Evolutionary conservation across 108 stramenopile genomes (phyloP), one percentile per base, ranked within the genome.

Genomic region (Skeletonema potamos): DNA sequence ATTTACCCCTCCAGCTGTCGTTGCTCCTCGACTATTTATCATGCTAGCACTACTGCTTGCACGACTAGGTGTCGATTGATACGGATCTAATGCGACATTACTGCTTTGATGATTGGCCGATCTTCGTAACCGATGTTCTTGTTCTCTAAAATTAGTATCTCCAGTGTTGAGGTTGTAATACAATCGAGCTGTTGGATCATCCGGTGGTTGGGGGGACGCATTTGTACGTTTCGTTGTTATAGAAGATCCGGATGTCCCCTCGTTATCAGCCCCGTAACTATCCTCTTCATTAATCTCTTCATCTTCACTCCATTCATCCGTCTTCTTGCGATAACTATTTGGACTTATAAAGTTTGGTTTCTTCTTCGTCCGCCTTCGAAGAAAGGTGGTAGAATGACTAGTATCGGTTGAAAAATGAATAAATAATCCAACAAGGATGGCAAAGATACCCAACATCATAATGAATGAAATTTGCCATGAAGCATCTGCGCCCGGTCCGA

Each of bases 241-340:
- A 70, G 48, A 64, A 58, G 65, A 60, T 62, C 27, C 44, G 12
- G 18, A 43, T 43, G 59, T 26, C 26, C 62, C 71, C n/a, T 72
- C 71, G 29, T 28, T 62, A 58, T 76, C 68, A 28, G 57, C 58
- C 28, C 33, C 41, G n/a, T 77, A 77, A 70, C 51, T 65, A 54
- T 70, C 64, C 41, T 71, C 77, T 70, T 66, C 67, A 54, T 74
- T 28, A 68, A 51, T 33, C 37, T 81, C 82, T 70, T 86, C 82
- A 41, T 89, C 88, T 60, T 89, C 88, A 65, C 88, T 85, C 86
- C 86, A 89, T 54, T 85, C 84, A 62, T 89, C 89, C 6, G 85
- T 89, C 64, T 89, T 89, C 71, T 89, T 89, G 39, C 82, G 41
- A 70, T 70, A 60, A 51, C 62, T 70, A 51, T 6, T 51, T 18